Conservation (phyloP, 140 eudicot species). For the Artemisia princeps region DNA sequence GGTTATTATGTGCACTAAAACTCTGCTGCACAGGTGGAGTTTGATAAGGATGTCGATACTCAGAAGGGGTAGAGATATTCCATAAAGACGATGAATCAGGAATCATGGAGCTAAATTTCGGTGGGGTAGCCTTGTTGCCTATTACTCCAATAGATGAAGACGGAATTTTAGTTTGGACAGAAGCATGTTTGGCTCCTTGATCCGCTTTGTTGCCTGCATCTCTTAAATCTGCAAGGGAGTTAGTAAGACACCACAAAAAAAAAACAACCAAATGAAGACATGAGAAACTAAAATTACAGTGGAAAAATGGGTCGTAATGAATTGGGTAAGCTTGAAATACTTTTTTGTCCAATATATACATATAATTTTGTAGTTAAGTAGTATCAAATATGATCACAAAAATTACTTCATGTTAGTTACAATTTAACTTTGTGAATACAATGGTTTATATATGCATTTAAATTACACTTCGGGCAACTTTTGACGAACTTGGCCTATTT, state of each 20-base stretch:
- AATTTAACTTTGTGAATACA: not conserved
- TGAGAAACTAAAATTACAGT: no score
- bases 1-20: conserved; percentile 36
- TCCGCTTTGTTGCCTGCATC: conserved; percentile 42
- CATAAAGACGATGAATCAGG: conserved; percentile 83
- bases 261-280: not conserved
- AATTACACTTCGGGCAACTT: not conserved
- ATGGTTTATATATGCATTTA: no score
- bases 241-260: not conserved
- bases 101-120: conserved; percentile 39
- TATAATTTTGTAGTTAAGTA: no score
- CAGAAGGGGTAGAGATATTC: conserved; percentile 67
- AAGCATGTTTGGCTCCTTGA: not conserved
- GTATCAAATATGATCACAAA: not conserved
- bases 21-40: conserved; percentile 33
- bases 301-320: no score
- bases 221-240: conserved; percentile 6
- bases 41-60: conserved; percentile 50
- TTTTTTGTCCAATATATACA: not conserved
- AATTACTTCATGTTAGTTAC: not conserved
- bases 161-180: conserved; percentile 42
- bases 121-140: no score
- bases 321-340: no score
- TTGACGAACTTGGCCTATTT: no score
- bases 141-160: conserved; percentile 29